Evolutionary conservation across 2,329 filamentous ascomycete species (phyloP).

Genomic region (Aotearoamyces nothofagi): DNA sequence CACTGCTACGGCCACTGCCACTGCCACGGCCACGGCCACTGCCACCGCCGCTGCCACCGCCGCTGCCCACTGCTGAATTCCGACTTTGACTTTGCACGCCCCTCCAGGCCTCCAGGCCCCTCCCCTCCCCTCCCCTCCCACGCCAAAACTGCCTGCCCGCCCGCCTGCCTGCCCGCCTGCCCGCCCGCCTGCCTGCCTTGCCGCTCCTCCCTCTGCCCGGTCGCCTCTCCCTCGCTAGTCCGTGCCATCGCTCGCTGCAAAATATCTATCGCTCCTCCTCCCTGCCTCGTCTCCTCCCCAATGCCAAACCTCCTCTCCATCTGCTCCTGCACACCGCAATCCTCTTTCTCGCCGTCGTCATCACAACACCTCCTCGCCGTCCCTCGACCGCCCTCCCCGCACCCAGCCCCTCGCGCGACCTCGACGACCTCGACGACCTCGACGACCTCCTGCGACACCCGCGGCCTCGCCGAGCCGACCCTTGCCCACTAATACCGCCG

Average conservation of each 20-base stretch:
- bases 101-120: background rate
- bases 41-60: background rate
- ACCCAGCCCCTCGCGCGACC: background rate
- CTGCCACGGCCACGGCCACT: background rate
- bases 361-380: background rate
- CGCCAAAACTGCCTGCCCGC: too few relatives aligned
- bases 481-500: too few relatives aligned
- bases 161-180: too few relatives aligned
- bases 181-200: too few relatives aligned
- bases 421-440: too few relatives aligned
- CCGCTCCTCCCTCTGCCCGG: too few relatives aligned
- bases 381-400: background rate
- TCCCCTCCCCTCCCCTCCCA: background rate
- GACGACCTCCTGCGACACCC: too few relatives aligned
- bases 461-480: too few relatives aligned
- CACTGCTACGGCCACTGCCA: background rate
- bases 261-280: too few relatives aligned
- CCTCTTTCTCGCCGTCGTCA: background rate
- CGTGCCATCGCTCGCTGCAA: too few relatives aligned
- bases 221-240: too few relatives aligned
- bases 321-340: background rate
- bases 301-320: background rate
- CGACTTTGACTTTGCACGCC: background rate
- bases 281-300: too few relatives aligned
- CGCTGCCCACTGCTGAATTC: background rate